Evolutionary conservation across 2,329 filamentous ascomycete genomes (phyloP).

Genomic region (Septoria linicola): DNA sequence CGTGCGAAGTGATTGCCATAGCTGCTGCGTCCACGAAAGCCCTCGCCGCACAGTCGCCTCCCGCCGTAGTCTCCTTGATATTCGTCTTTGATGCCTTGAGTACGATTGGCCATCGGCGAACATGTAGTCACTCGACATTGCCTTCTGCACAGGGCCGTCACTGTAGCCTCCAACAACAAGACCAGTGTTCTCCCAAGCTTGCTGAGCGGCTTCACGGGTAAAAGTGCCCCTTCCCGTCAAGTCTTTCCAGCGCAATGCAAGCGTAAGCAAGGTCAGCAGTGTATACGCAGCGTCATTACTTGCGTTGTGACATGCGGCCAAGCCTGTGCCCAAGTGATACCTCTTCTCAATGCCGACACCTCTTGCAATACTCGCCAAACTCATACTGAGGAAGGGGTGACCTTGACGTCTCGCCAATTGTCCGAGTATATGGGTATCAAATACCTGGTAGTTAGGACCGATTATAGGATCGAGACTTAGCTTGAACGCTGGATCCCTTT

Average conservation of each 20-base stretch:
- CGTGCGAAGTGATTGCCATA: too few species aligned
- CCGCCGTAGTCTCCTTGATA: too few species aligned
- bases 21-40: too few species aligned
- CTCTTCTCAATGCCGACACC: slow-evolving; percentile 10
- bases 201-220: not conserved
- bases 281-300: slow-evolving; percentile 19
- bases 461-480: not conserved
- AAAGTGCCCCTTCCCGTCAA: not conserved
- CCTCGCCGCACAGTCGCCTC: too few species aligned
- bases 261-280: slow-evolving; percentile 10
- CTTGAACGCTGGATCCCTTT: not conserved
- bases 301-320: slow-evolving; percentile 14
- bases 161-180: not conserved
- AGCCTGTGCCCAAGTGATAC: not conserved
- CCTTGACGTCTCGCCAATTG: not conserved
- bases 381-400: not conserved
- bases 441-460: not conserved
- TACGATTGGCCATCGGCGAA: too few species aligned
- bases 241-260: slow-evolving; percentile 9
- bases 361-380: slow-evolving; percentile 5
- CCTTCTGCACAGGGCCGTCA: too few species aligned
- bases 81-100: too few species aligned
- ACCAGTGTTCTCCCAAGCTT: not conserved
- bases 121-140: too few species aligned
- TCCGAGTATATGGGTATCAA: slow-evolving; percentile 8